Percentiles rank a stretch among this genome's conserved stretches.
Evolutionary conservation across 345 rosid species (phyloP).

Genomic region (Clarkia xantiana): DNA sequence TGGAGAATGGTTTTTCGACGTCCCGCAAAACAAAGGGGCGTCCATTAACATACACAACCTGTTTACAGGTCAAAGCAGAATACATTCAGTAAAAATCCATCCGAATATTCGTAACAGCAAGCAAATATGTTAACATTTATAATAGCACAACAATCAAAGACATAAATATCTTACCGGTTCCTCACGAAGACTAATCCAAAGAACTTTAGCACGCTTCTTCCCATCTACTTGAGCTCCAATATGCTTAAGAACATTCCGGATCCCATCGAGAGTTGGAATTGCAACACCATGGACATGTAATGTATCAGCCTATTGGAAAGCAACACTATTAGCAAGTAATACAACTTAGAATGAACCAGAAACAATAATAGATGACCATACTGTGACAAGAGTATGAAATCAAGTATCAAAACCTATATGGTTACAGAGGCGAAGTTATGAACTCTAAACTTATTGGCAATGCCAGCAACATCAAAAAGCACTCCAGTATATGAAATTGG

Average conservation of each 20-base stretch:
- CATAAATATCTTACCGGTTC: slow-evolving; percentile 50
- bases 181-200: slow-evolving; percentile 94
- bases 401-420: too few species aligned
- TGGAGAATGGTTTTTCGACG: slow-evolving; percentile 87
- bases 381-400: too few species aligned
- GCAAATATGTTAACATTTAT: neutral
- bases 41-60: slow-evolving; percentile 88
- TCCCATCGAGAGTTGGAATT: slow-evolving; percentile 74
- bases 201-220: slow-evolving; percentile 38
- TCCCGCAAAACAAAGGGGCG: slow-evolving; percentile 97
- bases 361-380: too few species aligned
- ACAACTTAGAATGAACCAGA: too few species aligned
- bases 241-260: slow-evolving; percentile 72
- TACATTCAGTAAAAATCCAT: neutral
- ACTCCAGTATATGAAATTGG: too few species aligned
- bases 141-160: neutral
- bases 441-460: too few species aligned
- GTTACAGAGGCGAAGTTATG: too few species aligned
- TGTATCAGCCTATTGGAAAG: slow-evolving; percentile 49
- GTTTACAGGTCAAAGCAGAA: slow-evolving; percentile 1
- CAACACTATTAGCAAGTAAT: neutral
- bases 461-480: too few species aligned
- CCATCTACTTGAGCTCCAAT: slow-evolving; percentile 60
- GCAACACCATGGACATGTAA: slow-evolving; percentile 86
- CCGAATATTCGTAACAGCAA: neutral